Conservation (phyloP, 306 rosid genomes). For the Fagus crenata region DNA sequence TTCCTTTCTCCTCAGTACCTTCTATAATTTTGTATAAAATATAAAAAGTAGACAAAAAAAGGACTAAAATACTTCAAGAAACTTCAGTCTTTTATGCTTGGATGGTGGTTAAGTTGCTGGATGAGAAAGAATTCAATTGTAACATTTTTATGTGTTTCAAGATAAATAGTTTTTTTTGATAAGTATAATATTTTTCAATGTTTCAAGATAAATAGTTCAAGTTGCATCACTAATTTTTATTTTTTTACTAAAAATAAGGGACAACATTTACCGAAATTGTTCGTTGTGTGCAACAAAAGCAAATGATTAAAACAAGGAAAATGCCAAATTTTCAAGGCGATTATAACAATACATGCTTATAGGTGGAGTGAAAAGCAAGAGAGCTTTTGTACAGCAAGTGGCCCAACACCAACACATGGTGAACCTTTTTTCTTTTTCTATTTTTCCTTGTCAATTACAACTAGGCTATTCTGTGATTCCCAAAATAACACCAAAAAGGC, state of each 20-base stretch:
- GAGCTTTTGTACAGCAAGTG: background rate
- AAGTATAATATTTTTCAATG: too few relatives aligned
- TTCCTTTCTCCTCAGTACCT: background rate
- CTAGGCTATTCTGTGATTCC: background rate
- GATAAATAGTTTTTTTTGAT: too few relatives aligned
- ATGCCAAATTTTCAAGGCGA: background rate
- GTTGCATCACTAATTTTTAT: background rate
- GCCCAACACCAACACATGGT: background rate
- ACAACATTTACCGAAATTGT: background rate
- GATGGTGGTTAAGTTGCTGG: background rate
- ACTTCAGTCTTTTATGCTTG: background rate
- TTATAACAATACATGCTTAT: background rate
- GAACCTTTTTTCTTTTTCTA: background rate
- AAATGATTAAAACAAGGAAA: constrained; percentile 1
- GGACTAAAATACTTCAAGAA: background rate
- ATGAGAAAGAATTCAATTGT: background rate
- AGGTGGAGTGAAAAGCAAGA: background rate
- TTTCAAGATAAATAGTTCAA: too few relatives aligned
- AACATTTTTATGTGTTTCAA: background rate
- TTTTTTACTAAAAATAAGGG: too few relatives aligned
- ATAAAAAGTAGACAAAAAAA: background rate
- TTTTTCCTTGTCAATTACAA: background rate
- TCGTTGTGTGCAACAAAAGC: background rate
- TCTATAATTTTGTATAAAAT: background rate
- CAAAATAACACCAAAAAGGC: background rate